Percentiles rank a stretch among this genome's conserved stretches.
Conservation (phyloP, 139 green algal genomes). For the Nannochloris sp. region DNA sequence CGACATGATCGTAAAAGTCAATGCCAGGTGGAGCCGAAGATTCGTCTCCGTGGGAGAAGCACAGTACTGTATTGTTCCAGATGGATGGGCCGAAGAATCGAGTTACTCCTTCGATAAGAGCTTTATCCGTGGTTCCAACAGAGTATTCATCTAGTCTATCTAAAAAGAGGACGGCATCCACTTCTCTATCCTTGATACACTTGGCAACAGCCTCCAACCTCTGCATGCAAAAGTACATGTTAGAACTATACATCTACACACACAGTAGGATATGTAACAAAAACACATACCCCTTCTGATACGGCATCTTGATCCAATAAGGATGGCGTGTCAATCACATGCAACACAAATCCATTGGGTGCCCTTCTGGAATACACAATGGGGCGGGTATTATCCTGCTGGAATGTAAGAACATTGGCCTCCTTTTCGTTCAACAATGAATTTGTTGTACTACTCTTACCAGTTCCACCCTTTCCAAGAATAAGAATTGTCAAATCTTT, state of each 20-base stretch:
- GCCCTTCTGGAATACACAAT: constrained; percentile 22
- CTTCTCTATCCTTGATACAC: constrained; percentile 11
- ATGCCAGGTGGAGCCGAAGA: constrained; percentile 7
- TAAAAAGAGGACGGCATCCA: constrained; percentile 64
- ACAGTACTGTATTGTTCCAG: constrained; percentile 52
- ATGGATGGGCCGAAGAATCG: constrained; percentile 37
- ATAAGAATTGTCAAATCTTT: constrained; percentile 52
- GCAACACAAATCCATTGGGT: constrained; percentile 46
- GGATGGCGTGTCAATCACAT: constrained; percentile 64
- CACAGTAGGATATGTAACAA: too few species aligned
- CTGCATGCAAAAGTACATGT: background rate
- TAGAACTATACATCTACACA: background rate
- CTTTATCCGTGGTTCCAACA: constrained; percentile 38
- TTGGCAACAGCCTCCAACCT: constrained; percentile 21
- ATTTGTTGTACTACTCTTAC: constrained; percentile 66
- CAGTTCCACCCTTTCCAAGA: constrained; percentile 57
- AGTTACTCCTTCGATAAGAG: constrained; percentile 34
- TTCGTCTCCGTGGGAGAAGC: constrained; percentile 41
- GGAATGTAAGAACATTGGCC: constrained; percentile 34
- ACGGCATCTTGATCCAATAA: constrained; percentile 55
- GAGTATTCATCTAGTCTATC: constrained; percentile 62
- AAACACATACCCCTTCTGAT: constrained; percentile 13
- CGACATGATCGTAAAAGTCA: constrained; percentile 22
- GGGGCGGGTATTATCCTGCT: constrained; percentile 34
- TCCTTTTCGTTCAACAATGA: constrained; percentile 52